A percentile compares a stretch with the other conserved stretches of the same genome.
Evolutionary conservation across 768 basidiomycete species (phyloP).

Genomic region (Tylopilus sp.): DNA sequence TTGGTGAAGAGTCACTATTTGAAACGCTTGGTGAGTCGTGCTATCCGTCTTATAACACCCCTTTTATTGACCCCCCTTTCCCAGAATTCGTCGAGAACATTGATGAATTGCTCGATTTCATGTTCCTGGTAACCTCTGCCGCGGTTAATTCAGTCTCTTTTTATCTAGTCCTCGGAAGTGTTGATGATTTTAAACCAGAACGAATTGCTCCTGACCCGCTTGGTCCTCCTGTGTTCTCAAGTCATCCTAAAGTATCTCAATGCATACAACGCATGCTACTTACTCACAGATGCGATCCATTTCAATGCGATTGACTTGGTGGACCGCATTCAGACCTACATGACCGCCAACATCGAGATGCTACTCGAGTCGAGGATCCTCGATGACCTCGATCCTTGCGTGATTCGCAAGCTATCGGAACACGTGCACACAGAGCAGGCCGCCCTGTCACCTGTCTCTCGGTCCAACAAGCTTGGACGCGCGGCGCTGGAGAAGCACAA

Average conservation of each 20-base stretch:
- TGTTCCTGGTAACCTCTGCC: slow-evolving; percentile 82
- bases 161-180: too few relatives aligned
- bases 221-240: slow-evolving; percentile 79
- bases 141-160: slow-evolving; percentile 52
- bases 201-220: slow-evolving; percentile 83
- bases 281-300: slow-evolving; percentile 79
- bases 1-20: slow-evolving; percentile 72
- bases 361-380: slow-evolving; percentile 79
- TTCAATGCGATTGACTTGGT: slow-evolving; percentile 69
- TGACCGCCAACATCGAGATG: slow-evolving; percentile 80
- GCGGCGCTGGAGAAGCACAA: slow-evolving; percentile 56
- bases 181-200: slow-evolving; percentile 45
- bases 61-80: slow-evolving; percentile 1
- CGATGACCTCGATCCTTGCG: slow-evolving; percentile 63
- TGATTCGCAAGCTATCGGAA: slow-evolving; percentile 63
- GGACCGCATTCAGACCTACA: slow-evolving; percentile 71
- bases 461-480: slow-evolving; percentile 51
- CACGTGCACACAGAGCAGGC: slow-evolving; percentile 59
- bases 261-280: slow-evolving; percentile 71
- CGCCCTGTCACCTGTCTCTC: slow-evolving; percentile 61
- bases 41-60: not conserved
- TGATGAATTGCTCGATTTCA: slow-evolving; percentile 80
- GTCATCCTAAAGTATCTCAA: slow-evolving; percentile 66
- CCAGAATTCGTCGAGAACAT: slow-evolving; percentile 59
- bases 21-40: slow-evolving; percentile 55